Evolutionary conservation across 495 filamentous ascomycete genomes (phyloP).

Genomic region (Penicillium verhagenii): DNA sequence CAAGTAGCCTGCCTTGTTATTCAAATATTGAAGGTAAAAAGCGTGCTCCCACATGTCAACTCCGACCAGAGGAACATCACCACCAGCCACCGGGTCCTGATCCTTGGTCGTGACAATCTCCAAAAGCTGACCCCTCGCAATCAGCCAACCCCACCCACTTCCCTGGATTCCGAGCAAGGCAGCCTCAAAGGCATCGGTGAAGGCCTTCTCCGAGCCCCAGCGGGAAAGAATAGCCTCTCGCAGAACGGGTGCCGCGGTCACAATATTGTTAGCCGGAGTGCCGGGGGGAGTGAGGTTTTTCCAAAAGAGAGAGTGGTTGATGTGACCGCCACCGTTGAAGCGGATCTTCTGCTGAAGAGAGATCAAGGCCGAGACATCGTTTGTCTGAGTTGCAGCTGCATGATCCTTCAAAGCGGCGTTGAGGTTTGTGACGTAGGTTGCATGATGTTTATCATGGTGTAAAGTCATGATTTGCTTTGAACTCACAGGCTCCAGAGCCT

Average conservation of each 20-base stretch:
- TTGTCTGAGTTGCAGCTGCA: constrained; percentile 38
- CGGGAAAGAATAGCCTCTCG: constrained; percentile 62
- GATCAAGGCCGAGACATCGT: constrained; percentile 61
- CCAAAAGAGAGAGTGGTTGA: constrained; percentile 94
- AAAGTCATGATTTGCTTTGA: constrained; percentile 95
- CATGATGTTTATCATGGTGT: constrained; percentile 66
- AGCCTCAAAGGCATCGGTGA: constrained; percentile 66
- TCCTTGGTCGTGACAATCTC: constrained; percentile 76
- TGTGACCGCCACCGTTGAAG: constrained; percentile 93
- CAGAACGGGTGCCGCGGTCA: constrained; percentile 50
- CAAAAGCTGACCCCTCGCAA: constrained; percentile 61
- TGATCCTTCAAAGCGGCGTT: constrained; percentile 55
- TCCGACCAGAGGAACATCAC: constrained; percentile 76
- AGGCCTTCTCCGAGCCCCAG: constrained; percentile 67
- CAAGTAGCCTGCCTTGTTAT: constrained; percentile 95
- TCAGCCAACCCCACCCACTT: constrained; percentile 91
- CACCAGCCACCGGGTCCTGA: constrained; percentile 83
- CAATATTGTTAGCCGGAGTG: constrained; percentile 63
- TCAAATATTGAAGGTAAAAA: constrained; percentile 76
- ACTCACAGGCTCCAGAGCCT: constrained; percentile 90
- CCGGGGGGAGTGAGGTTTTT: constrained; percentile 74
- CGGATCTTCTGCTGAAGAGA: constrained; percentile 80
- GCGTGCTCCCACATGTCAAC: constrained; percentile 98
- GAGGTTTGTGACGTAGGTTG: constrained; percentile 64
- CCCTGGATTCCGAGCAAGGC: constrained; percentile 86